Evolutionary conservation across 1,284 basidiomycete species (phyloP).

Genomic region (Fomitopsis schrenkii): DNA sequence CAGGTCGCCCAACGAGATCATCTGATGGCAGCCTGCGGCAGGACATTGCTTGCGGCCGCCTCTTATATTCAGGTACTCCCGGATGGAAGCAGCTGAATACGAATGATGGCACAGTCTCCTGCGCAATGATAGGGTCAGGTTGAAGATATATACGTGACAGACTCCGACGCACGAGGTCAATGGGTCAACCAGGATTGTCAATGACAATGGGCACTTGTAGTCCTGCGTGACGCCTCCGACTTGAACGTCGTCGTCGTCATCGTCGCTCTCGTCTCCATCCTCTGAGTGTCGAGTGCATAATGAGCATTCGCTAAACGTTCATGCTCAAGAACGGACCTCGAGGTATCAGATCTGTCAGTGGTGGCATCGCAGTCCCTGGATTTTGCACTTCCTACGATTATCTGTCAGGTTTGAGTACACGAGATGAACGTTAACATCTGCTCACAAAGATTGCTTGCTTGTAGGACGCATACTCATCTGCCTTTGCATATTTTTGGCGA

Average conservation of each 20-base stretch:
- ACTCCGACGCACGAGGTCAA: conserved; percentile 60
- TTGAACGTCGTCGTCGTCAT: conserved; percentile 72
- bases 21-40: conserved; percentile 63
- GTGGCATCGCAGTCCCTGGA: conserved; percentile 67
- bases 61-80: conserved; percentile 43
- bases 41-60: conserved; percentile 51
- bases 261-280: conserved; percentile 71
- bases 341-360: conserved; percentile 68
- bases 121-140: conserved; percentile 7
- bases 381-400: conserved; percentile 59
- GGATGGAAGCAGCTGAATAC: conserved; percentile 62
- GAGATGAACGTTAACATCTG: conserved; percentile 7
- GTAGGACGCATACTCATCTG: conserved; percentile 60
- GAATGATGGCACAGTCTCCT: conserved; percentile 69
- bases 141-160: not conserved
- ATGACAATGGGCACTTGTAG: conserved; percentile 76
- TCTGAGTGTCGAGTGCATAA: conserved; percentile 35
- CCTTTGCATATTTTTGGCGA: conserved; percentile 71
- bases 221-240: conserved; percentile 79
- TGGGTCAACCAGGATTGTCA: conserved; percentile 62
- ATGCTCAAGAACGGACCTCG: conserved; percentile 42
- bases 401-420: not conserved
- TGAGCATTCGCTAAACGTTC: not conserved
- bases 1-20: conserved; percentile 49
- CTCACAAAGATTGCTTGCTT: conserved; percentile 66